Percentiles rank a stretch among this genome's conserved stretches.
Evolutionary conservation across 139 green algal genomes (phyloP).

Genomic region (Mesotaenium endlicherianum): DNA sequence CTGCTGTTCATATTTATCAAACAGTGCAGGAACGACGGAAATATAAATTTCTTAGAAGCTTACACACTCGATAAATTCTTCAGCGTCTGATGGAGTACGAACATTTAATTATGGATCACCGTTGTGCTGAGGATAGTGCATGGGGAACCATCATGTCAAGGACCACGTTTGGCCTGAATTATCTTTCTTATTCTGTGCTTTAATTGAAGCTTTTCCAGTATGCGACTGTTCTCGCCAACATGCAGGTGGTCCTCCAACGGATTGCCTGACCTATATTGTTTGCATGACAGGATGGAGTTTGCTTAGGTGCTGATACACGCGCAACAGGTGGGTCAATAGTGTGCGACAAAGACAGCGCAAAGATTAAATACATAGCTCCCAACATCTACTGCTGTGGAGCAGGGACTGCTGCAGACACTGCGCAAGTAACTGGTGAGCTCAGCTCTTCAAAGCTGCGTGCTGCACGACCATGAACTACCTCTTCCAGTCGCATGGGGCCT

Average conservation of each 20-base stretch:
- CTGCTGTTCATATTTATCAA: background rate
- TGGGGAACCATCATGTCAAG: background rate
- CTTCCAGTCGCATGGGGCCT: background rate
- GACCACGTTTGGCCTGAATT: background rate
- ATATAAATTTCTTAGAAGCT: background rate
- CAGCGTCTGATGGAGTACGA: background rate
- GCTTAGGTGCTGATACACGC: conserved; percentile 94
- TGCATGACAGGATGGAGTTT: conserved; percentile 85
- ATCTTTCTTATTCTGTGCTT: background rate
- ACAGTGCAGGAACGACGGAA: background rate
- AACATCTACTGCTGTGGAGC: conserved; percentile 99
- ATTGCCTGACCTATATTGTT: background rate
- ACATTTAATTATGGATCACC: background rate
- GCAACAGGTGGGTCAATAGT: conserved; percentile 92
- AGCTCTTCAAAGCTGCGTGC: background rate
- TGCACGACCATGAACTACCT: no score
- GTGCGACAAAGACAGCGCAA: conserved; percentile 99
- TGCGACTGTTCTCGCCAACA: background rate
- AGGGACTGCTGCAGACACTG: conserved; percentile 94
- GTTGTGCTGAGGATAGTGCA: background rate
- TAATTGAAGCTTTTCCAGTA: background rate
- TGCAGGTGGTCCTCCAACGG: background rate
- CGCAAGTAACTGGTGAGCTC: conserved; percentile 85
- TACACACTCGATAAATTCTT: background rate
- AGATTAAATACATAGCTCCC: conserved; percentile 97